Evolutionary conservation across 805 yeast species (phyloP), one percentile per base, ranked within the genome.

Genomic region (Brettanomyces custersianus): DNA sequence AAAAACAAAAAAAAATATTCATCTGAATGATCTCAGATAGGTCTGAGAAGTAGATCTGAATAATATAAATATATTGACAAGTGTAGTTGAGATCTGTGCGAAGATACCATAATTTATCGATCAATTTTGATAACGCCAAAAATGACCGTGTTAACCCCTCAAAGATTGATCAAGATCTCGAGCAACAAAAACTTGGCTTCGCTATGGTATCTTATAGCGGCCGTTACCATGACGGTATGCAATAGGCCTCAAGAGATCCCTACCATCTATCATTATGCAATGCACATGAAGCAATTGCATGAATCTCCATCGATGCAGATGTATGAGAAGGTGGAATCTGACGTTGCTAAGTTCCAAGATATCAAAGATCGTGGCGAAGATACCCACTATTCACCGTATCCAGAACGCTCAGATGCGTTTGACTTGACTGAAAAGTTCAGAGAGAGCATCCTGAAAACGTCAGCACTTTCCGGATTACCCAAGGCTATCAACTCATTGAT

Each of bases 171-270:
- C 0, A 57, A 58, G 37, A 55, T 80, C 21, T 71, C 80, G 1
- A 54, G 65, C 26, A 73, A 74, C 52, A 80, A 83, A 1, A 56
- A 57, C 9, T 65, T 85, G 20, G 59, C 65, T 29, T 61, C 66
- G 43, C 52, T 71, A 17, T 88, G 96, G 96, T 83, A 78, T 51
- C 60, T 76, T 26, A 62, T 86, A 16, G 90, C 95, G 0, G 82
- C 92, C 7, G 82, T 90, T 0, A 74, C 94, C 8, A 66, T 87
- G 33, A 74, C 90, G 2, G 87, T 80, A 5, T 79, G 90, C 48
- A 88, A 88, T 51, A 72, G 70, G 41, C 94, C 96, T 0, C 74
- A 78, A 34, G 95, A 83, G 43, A 72, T 86, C 21, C 88, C 95
- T 3, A 66, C 63, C 37, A 52, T 88, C 4, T 81, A 80, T 53